Evolutionary conservation across 2,329 filamentous ascomycete genomes (phyloP).

Genomic region (Fonsecaea pedrosoi): DNA sequence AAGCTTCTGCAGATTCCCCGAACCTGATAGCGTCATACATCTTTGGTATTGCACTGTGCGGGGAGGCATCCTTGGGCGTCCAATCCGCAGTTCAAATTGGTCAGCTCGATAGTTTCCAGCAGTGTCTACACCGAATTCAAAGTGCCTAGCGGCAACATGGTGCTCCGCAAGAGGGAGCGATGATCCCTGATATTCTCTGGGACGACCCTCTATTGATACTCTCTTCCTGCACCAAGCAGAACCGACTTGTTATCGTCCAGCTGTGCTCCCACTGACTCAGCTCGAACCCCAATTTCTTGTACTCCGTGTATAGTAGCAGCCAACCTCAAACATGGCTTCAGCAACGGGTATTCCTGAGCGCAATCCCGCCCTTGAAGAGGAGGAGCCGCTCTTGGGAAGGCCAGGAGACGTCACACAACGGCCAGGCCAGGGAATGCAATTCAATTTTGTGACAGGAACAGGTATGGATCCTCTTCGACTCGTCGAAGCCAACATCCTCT

Average conservation of each 20-base stretch:
- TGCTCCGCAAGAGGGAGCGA: slow-evolving; percentile 9
- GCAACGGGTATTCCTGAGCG: slow-evolving; percentile 69
- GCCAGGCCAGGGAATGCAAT: slow-evolving; percentile 66
- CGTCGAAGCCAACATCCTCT: slow-evolving; percentile 69
- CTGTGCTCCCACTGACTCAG: neutral
- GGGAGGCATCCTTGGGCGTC: neutral
- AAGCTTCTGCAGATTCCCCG: neutral
- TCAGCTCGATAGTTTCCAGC: slow-evolving; percentile 19
- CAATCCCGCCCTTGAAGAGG: slow-evolving; percentile 58
- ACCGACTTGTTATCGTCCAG: neutral
- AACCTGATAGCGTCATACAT: slow-evolving; percentile 10
- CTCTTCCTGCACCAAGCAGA: neutral
- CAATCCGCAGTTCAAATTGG: slow-evolving; percentile 27
- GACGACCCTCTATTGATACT: slow-evolving; percentile 1
- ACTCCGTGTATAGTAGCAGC: neutral
- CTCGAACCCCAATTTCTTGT: neutral
- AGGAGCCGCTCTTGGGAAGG: slow-evolving; percentile 73
- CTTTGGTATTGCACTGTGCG: slow-evolving; percentile 3
- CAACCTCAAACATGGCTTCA: slow-evolving; percentile 65
- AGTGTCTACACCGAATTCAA: slow-evolving; percentile 6
- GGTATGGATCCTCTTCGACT: slow-evolving; percentile 31
- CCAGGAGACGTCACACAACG: slow-evolving; percentile 76
- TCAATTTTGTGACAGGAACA: slow-evolving; percentile 78
- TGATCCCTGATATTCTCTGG: slow-evolving; percentile 9
- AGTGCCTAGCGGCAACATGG: slow-evolving; percentile 18